These are phyloP conservation scores for Monosporascus sp. DNA, from an alignment of 2,329 filamentous ascomycete species.

Conservation along the genomic window DNA sequence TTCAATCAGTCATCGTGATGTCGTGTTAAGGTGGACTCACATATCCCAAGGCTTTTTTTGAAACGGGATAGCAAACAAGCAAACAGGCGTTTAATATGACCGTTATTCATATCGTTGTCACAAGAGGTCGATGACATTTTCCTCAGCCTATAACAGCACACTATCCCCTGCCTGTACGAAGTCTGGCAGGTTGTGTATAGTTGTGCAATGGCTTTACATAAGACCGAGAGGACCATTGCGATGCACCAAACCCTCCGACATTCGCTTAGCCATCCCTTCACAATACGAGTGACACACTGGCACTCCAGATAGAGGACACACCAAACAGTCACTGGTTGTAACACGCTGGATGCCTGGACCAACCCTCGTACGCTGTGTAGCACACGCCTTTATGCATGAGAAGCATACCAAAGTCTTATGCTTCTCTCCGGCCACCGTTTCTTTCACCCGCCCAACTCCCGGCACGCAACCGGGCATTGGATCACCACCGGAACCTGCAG, in stretches of 20 bases:
- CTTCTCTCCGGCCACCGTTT: constrained; percentile 7
- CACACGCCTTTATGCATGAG: neutral
- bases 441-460: constrained; percentile 10
- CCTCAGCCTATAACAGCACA: too few species aligned
- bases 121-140: too few species aligned
- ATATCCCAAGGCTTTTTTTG: too few species aligned
- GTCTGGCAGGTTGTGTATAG: too few species aligned
- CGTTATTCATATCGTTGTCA: too few species aligned
- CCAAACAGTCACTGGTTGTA: neutral
- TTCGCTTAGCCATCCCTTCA: neutral
- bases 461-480: constrained; percentile 13
- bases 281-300: neutral
- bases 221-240: too few species aligned
- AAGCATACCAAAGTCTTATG: constrained; percentile 4
- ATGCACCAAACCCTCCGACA: neutral
- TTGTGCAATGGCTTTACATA: too few species aligned
- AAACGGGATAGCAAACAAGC: too few species aligned
- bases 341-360: neutral
- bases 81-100: too few species aligned
- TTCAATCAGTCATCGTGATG: too few species aligned
- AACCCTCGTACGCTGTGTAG: neutral
- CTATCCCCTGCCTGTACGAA: too few species aligned
- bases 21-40: too few species aligned
- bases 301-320: neutral
- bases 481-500: constrained; percentile 26